These are phyloP conservation scores for Trypanosoma theileri DNA, from an alignment of 208 protist genomes.

Conservation along the genomic window DNA sequence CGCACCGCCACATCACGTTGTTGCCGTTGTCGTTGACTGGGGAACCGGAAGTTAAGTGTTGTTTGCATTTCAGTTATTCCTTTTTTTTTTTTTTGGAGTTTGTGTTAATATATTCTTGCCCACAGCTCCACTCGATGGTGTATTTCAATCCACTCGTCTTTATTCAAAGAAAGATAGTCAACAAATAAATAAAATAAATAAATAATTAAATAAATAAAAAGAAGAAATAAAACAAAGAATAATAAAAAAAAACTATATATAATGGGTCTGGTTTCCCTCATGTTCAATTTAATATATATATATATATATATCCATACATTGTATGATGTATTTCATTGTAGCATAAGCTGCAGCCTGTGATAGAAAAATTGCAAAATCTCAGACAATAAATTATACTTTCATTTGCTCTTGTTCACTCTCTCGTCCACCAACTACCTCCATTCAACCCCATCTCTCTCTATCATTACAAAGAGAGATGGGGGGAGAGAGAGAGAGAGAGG, in stretches of 20 bases:
- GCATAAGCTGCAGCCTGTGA: too few relatives aligned
- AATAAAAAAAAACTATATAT: slow-evolving; percentile 11
- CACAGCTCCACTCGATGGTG: too few relatives aligned
- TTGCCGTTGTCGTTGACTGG: slow-evolving; percentile 25
- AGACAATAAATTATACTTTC: too few relatives aligned
- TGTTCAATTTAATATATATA: too few relatives aligned
- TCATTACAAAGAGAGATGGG: not conserved
- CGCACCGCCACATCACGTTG: slow-evolving; percentile 33
- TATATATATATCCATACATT: too few relatives aligned
- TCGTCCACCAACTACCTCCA: not conserved
- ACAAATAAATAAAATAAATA: too few relatives aligned
- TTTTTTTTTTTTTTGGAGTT: not conserved
- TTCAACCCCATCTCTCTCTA: not conserved
- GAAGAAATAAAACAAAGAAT: not conserved
- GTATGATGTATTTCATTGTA: too few relatives aligned
- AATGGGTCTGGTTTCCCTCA: not conserved
- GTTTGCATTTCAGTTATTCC: slow-evolving; percentile 43
- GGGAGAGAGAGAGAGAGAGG: not conserved
- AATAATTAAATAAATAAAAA: slow-evolving; percentile 1
- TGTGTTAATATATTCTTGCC: not conserved
- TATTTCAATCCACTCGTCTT: too few relatives aligned
- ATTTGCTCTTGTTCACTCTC: not conserved
- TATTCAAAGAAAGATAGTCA: too few relatives aligned
- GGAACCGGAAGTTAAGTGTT: slow-evolving; percentile 67
- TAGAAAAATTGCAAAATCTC: too few relatives aligned